A percentile compares a stretch with the other conserved stretches of the same genome.
phyloP scores from a whole-genome alignment of 352 stramenopile genomes.

The Discostella stelligera region DNA sequence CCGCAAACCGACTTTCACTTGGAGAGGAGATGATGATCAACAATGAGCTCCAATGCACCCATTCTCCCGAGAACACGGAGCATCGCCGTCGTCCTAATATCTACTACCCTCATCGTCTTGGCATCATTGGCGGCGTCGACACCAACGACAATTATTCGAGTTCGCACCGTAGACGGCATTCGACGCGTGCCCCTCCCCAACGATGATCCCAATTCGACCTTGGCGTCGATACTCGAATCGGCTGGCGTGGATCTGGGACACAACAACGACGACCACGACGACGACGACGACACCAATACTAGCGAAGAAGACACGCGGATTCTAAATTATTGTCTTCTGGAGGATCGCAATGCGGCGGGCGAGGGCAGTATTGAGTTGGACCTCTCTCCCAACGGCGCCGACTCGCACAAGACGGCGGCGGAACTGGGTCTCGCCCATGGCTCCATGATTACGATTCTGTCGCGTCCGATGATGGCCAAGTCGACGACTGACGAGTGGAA shows the following conservation, averaged over 20 bases:
- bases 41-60: too few relatives aligned
- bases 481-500: background rate
- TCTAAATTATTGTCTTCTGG: constrained; percentile 31
- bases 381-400: constrained; percentile 19
- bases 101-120: background rate
- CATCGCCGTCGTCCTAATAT: background rate
- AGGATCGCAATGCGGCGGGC: background rate
- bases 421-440: constrained; percentile 60
- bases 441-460: constrained; percentile 62
- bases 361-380: constrained; percentile 5
- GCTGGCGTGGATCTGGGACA: constrained; percentile 21
- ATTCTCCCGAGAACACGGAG: too few relatives aligned
- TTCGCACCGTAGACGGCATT: constrained; percentile 32
- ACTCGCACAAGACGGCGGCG: constrained; percentile 26
- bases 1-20: too few relatives aligned
- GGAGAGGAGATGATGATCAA: too few relatives aligned
- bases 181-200: constrained; percentile 31
- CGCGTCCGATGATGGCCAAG: constrained; percentile 5
- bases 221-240: constrained; percentile 38
- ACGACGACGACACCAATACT: constrained; percentile 7
- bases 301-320: too few relatives aligned
- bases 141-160: constrained; percentile 15
- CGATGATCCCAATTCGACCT: constrained; percentile 17
- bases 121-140: background rate
- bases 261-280: background rate